Evolutionary conservation across 805 yeast genomes (phyloP), one percentile per base, ranked within the genome.

Genomic region (Candida verbasci): DNA sequence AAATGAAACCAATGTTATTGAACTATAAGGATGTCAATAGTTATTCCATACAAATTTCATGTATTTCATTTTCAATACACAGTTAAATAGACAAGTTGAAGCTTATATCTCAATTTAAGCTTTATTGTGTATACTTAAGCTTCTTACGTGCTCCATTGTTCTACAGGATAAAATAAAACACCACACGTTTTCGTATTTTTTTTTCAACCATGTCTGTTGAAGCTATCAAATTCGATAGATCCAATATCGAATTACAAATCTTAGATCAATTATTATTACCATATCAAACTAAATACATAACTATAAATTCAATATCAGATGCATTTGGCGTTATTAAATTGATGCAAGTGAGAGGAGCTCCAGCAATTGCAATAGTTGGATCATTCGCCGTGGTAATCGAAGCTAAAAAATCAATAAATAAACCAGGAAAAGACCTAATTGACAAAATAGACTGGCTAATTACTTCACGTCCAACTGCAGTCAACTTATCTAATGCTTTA

Each of bases 291-390:
- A 70, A 66, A 33, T 91, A 86, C 57, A 63, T 89, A 15, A 55
- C 69, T 1, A 74, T 91, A 40, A 46, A 63, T 25, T 64, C 77
- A 12, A 78, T 86, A 34, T 80, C 80, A 31, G 88, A 82, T 55
- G 97, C 95, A 3, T 86, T 65, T 59, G 70, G 72, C 14, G 95
- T 85, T n/a, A 91, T 91, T 57, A 81, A 79, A 53, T 70, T 70
- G 40, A 91, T 91, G 98, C 88, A 86, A 50, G 97, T 94, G 4
- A 73, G 98, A 56, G 98, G 98, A 25, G 98, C 98, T 0, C 98
- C 98, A 0, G 97, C 97, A 1, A 91, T 91, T 54, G 97, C 97
- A 43, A 86, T 91, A 40, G 97, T 91, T 2, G 97, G 96, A 4
- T 80, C 88, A 1, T 72, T 89, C 41, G 76, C 96, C 2, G 74